Base-by-base conservation (phyloP, 441 rosid genomes). In the Aquilaria agallochum region DNA sequence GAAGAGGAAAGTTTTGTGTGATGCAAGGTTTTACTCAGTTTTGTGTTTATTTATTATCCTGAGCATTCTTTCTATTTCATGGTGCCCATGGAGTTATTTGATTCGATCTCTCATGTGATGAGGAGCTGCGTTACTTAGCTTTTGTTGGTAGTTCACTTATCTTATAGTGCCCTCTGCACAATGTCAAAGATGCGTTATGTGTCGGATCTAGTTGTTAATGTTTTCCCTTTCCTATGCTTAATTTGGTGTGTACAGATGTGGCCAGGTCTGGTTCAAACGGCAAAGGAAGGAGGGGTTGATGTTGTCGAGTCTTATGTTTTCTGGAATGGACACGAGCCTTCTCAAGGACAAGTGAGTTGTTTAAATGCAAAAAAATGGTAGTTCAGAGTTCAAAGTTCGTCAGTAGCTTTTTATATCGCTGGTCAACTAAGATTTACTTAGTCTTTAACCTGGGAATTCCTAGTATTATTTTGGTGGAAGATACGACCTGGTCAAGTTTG, bases 261-360 rank as follows among this genome's bases (percentile, higher is more conserved):
- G 97, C 95, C 96, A 44, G 86, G 84, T 40, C 83, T 91, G 66
- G 82, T 95, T 60, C 78, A 78, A 74, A 86, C 86, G 11, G 98
- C 98, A 3, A 95, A 92, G 72, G 90, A 89, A 77, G 99, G 97
- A 56, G 99, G 99, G 15, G 73, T 75, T 51, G 83, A 95, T 68
- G 87, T 67, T 4, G 85, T 95, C 5, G 98, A 95, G 51, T 87
- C 99, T 10, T 95, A 92, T 60, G 97, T 92, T 15, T 95, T 92
- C 65, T 95, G 99, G 98, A 92, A 87, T 71, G 97, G 95, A 3
- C 97, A 95, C 36, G 97, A 92, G 69, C 89, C 78, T 60, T 77
- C 95, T 71, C 86, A 83, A 6, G 85, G 84, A 63, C 77, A 83
- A 76, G 97, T 87, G 59, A 72, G 85, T 53, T 15, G 56, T 11